These are phyloP conservation scores for Rhypophila decipiens DNA, from an alignment of 495 filamentous ascomycete genomes.

Conservation along the genomic window DNA sequence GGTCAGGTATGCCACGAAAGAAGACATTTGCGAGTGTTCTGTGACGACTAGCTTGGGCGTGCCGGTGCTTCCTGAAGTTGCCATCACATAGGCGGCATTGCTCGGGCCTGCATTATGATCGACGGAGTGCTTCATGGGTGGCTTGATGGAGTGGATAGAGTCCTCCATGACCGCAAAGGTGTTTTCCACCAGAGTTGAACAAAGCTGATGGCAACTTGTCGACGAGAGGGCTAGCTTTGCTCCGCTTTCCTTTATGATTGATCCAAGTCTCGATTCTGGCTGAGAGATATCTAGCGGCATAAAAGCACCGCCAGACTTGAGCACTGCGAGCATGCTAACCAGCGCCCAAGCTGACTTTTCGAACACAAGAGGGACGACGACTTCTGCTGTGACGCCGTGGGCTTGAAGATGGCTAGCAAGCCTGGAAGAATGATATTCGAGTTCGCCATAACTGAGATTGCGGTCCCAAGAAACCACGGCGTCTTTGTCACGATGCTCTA, in stretches of 20 bases:
- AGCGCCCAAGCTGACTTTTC: not conserved
- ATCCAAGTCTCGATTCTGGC: not conserved
- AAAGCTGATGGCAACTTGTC: not conserved
- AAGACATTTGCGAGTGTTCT: not conserved
- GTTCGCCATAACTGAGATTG: not conserved
- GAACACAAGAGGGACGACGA: not conserved
- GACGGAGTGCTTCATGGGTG: not conserved
- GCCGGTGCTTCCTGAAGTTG: not conserved
- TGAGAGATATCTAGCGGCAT: not conserved
- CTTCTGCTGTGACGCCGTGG: not conserved
- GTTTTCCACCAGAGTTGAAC: not conserved
- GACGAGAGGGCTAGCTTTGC: not conserved
- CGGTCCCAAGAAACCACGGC: not conserved
- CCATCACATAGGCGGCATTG: not conserved
- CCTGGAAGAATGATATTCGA: not conserved
- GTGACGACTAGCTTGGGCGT: not conserved
- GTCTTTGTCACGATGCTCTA: not conserved
- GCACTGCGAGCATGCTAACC: not conserved
- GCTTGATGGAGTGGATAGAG: not conserved
- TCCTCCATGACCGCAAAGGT: not conserved
- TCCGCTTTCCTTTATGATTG: not conserved
- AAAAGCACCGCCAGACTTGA: not conserved
- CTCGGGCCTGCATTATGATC: not conserved
- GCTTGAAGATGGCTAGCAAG: not conserved
- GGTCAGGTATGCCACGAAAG: not conserved